phyloP scores from a whole-genome alignment of 495 filamentous ascomycete genomes.

The Xylaria nigripes region DNA sequence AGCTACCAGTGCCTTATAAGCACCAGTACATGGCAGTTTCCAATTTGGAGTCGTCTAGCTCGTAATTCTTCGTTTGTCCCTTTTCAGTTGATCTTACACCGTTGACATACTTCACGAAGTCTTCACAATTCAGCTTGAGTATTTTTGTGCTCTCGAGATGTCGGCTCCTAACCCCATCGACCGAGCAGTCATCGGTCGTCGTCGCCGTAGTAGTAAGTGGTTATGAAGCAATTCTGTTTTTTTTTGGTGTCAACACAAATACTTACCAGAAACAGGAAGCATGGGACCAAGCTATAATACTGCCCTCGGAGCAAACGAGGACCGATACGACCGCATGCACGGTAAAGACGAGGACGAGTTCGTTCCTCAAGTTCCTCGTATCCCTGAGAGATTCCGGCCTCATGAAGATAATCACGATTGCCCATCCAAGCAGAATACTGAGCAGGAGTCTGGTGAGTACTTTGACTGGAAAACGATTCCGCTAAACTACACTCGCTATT shows the following conservation, averaged over 20 bases:
- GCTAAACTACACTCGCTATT: background rate
- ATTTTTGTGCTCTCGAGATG: background rate
- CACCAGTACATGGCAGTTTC: background rate
- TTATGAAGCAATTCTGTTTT: background rate
- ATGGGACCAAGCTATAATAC: background rate
- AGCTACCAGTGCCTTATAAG: background rate
- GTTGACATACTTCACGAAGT: background rate
- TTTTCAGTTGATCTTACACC: background rate
- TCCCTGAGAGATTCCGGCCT: background rate
- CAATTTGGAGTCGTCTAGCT: background rate
- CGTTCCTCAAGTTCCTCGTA: slow-evolving; percentile 5
- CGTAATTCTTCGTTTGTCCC: background rate
- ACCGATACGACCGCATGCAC: background rate
- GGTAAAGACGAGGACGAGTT: background rate
- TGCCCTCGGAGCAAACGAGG: background rate
- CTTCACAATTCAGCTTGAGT: background rate
- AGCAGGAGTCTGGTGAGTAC: background rate
- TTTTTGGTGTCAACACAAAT: background rate
- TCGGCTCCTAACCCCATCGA: slow-evolving; percentile 3
- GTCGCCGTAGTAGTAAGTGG: slow-evolving; percentile 4
- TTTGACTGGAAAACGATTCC: background rate
- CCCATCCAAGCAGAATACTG: background rate
- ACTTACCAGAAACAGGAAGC: background rate
- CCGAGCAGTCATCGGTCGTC: slow-evolving; percentile 1
- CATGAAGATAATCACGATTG: background rate